Evolutionary conservation across 257 asterid genomes (phyloP), one percentile per base, ranked within the genome.

Genomic region (Nicotiana attenuata): DNA sequence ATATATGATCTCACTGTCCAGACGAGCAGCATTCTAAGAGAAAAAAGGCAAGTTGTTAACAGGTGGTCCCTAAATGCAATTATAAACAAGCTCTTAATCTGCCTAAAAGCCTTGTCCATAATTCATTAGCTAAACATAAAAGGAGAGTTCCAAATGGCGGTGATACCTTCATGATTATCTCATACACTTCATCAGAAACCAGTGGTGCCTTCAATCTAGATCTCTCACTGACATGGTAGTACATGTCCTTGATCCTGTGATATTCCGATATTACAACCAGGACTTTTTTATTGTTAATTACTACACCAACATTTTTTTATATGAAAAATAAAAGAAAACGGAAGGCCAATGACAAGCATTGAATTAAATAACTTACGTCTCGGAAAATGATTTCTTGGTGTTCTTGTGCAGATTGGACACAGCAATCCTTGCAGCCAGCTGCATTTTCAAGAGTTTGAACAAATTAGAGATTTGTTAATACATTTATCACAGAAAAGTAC

Each of bases 361-460:
- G 15, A 60, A 16, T 82, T 61, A 63, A 60, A 68, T 31, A 26
- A 82, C 97, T 90, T 89, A 94, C 99, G 99, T 93, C 83, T 96
- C 99, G 11, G 99, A 96, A 89, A 96, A 96, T 2, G 93, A 96
- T 83, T 96, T 92, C 93, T 94, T 94, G 0, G 99, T 96, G 83
- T 90, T 96, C 89, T 94, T 96, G 88, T 96, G 99, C 69, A 96
- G 94, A 89, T 96, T 94, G 10, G 99, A 96, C 83, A 96, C 98
- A 14, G 97, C 98, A 90, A 96, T 94, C 93, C 99, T 92, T 24
- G 99, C 99, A 59, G 99, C 99, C 93, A 96, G 86, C 99, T 96
- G 92, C 82, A 80, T 1, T 41, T 29, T 65, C 63, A 75, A 24
- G 24, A 47, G 61, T 24, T 73, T 7, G 41, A 52, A 75, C 22